phyloP scores from a whole-genome alignment of 2,329 filamentous ascomycete species.

The Trichoderma harzianum region DNA sequence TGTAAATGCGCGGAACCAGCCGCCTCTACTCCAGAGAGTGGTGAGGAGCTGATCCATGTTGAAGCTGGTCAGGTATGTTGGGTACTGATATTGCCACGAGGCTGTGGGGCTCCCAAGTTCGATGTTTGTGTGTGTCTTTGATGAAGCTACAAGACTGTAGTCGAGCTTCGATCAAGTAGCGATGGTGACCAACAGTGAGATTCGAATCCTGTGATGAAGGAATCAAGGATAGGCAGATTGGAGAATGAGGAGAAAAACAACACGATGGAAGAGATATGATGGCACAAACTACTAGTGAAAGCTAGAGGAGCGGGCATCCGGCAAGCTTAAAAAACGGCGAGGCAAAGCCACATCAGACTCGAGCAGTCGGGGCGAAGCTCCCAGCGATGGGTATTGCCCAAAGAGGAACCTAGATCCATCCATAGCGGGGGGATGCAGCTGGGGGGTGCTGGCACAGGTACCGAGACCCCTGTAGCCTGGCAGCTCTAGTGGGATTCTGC shows the following conservation, averaged over 20 bases:
- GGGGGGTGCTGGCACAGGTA: not conserved
- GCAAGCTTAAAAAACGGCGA: not conserved
- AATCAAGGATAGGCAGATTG: not conserved
- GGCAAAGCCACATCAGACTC: not conserved
- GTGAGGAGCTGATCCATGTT: slow-evolving; percentile 17
- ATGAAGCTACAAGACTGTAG: not conserved
- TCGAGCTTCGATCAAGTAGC: not conserved
- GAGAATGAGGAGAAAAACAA: not conserved
- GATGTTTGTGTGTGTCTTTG: not conserved
- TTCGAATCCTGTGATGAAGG: not conserved
- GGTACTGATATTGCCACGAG: not conserved
- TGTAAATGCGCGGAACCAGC: slow-evolving; percentile 15
- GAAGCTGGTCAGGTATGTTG: not conserved
- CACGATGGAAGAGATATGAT: not conserved
- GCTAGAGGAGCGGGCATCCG: not conserved
- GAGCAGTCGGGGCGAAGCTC: not conserved
- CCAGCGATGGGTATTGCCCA: slow-evolving; percentile 1
- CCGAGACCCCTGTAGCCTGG: not conserved
- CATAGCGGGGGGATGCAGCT: not conserved
- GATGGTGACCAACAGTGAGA: not conserved
- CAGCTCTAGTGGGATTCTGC: not conserved
- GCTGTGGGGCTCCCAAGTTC: not conserved
- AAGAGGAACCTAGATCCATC: not conserved
- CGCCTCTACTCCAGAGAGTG: slow-evolving; percentile 12
- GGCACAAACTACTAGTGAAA: not conserved